A percentile compares a stretch with the other conserved stretches of the same genome.
Conservation (phyloP, 192 early-diverging fungal species). For the Rhizophagus clarus region DNA sequence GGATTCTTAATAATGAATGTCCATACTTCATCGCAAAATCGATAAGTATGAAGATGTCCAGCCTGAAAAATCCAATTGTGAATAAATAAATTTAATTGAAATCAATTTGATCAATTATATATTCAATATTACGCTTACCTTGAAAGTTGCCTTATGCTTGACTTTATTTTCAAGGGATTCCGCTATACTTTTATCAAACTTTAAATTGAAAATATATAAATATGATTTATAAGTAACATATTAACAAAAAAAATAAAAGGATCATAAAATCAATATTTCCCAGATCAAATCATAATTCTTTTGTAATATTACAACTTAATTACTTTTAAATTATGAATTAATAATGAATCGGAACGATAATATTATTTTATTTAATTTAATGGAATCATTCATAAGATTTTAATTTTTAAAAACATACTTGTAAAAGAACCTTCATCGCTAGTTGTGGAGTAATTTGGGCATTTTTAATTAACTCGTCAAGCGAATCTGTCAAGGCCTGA, state of each 20-base stretch:
- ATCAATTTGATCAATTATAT: no score
- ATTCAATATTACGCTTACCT: no score
- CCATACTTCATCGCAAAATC: constrained; percentile 98
- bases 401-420: constrained; percentile 50
- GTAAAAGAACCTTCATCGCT: constrained; percentile 87
- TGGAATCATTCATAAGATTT: not conserved
- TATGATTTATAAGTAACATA: not conserved
- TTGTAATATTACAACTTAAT: no score
- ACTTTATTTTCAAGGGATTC: constrained; percentile 85
- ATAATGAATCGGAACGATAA: no score
- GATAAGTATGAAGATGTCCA: constrained; percentile 89
- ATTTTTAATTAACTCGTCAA: constrained; percentile 92
- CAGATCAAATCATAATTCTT: no score
- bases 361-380: no score
- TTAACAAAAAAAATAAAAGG: constrained; percentile 4
- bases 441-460: constrained; percentile 90
- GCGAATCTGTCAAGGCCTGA: constrained; percentile 89
- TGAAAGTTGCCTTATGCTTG: constrained; percentile 78
- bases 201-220: not conserved
- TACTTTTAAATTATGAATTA: no score
- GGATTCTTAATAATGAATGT: constrained; percentile 90
- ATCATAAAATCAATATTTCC: no score
- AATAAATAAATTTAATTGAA: no score
- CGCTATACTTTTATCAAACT: constrained; percentile 88
- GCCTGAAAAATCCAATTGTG: constrained; percentile 34